A percentile compares a stretch with the other conserved stretches of the same genome.
phyloP scores from a whole-genome alignment of 2,329 filamentous ascomycete species.

The Alternaria novae-zelandiae region DNA sequence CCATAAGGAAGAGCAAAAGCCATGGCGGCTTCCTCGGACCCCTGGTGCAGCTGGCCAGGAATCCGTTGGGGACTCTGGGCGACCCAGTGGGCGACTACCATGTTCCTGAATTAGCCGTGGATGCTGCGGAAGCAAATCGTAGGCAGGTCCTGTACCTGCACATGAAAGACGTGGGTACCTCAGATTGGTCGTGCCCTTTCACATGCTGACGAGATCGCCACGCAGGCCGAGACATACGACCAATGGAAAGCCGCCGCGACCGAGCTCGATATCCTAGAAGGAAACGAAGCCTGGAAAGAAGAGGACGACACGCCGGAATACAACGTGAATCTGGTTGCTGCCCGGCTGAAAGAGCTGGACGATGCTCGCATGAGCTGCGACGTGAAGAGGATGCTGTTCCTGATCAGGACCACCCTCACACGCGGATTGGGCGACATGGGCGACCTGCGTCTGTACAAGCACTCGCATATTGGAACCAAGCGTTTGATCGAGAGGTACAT shows the following conservation, averaged over 20 bases:
- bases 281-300: constrained; percentile 81
- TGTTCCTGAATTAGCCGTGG: constrained; percentile 15
- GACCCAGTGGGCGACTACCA: constrained; percentile 18
- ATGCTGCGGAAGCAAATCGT: constrained; percentile 33
- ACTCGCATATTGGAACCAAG: constrained; percentile 87
- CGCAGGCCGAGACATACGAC: constrained; percentile 68
- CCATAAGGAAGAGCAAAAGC: constrained; percentile 34
- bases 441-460: constrained; percentile 79
- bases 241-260: constrained; percentile 79
- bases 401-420: constrained; percentile 79
- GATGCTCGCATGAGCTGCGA: constrained; percentile 75
- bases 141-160: constrained; percentile 68
- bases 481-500: constrained; percentile 86
- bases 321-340: constrained; percentile 70
- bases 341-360: constrained; percentile 75
- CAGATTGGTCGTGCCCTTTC: constrained; percentile 24
- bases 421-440: constrained; percentile 87
- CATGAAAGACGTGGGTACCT: constrained; percentile 67
- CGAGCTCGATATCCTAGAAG: constrained; percentile 79
- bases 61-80: constrained; percentile 38
- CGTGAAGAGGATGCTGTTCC: constrained; percentile 76
- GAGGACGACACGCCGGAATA: constrained; percentile 73
- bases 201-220: constrained; percentile 31
- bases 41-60: constrained; percentile 44
- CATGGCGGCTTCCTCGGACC: constrained; percentile 43